phyloP scores from a whole-genome alignment of 164 flowering plant species.

The Umbellularia californica region DNA sequence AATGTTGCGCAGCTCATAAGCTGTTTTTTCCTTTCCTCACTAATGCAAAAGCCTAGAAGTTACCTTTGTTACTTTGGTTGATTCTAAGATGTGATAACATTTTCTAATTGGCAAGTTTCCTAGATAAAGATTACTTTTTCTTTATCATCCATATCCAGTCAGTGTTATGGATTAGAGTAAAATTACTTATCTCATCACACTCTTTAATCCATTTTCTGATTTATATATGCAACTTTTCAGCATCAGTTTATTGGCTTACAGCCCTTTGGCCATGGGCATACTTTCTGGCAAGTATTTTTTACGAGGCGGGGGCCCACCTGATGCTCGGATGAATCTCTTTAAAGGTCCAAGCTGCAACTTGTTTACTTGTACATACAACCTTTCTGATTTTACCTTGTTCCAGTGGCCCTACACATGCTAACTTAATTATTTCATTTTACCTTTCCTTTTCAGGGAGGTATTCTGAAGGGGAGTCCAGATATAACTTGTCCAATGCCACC shows the following conservation, averaged over 20 bases:
- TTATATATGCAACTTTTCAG: conserved; percentile 26
- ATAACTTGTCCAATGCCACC: conserved; percentile 43
- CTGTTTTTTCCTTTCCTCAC: no score
- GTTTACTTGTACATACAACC: not conserved
- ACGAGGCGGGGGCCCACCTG: conserved; percentile 52
- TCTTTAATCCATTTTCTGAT: not conserved
- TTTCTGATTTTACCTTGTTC: no score
- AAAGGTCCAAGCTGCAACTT: conserved; percentile 35
- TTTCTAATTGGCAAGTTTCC: not conserved
- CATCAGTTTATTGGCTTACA: conserved; percentile 70
- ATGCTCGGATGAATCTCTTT: conserved; percentile 73
- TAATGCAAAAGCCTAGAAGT: no score
- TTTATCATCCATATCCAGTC: not conserved
- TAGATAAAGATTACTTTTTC: not conserved
- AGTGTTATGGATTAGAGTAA: no score
- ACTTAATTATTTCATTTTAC: conserved; percentile 1
- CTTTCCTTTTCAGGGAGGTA: conserved; percentile 48
- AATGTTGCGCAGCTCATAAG: no score
- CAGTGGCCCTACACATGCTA: no score
- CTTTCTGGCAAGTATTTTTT: conserved; percentile 78
- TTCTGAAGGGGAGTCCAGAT: conserved; percentile 84
- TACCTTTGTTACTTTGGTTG: not conserved
- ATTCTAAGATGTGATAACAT: not conserved
- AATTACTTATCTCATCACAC: not conserved
- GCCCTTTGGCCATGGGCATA: conserved; percentile 92